Percentiles rank a stretch among this genome's conserved stretches.
phyloP scores from a whole-genome alignment of 495 filamentous ascomycete genomes.

The Umbilicaria muhlenbergii region DNA sequence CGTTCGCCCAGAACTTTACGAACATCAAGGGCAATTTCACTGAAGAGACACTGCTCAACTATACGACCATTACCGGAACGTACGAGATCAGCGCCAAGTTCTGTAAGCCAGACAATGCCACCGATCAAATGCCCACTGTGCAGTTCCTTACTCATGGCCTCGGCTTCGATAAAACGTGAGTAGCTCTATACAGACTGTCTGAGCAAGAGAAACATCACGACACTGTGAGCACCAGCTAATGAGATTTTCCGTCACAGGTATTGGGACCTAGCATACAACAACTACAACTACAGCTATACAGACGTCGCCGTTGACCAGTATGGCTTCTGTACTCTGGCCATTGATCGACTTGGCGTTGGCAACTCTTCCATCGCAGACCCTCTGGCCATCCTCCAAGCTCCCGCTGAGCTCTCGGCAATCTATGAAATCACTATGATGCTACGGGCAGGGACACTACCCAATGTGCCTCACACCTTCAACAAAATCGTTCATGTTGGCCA shows the following conservation, averaged over 20 bases:
- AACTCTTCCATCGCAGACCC: constrained; percentile 39
- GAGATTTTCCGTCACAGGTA: constrained; percentile 21
- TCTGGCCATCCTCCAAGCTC: constrained; percentile 34
- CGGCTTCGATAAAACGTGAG: constrained; percentile 37
- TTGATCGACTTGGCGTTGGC: constrained; percentile 43
- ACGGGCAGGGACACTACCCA: constrained; percentile 24
- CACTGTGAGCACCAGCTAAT: constrained; percentile 4
- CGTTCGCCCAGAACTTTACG: constrained; percentile 19
- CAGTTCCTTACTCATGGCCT: constrained; percentile 49
- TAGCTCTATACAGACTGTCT: neutral
- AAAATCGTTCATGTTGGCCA: constrained; percentile 42
- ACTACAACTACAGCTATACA: constrained; percentile 41
- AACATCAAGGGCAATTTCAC: constrained; percentile 23
- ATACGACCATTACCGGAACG: constrained; percentile 15
- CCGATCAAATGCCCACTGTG: constrained; percentile 20
- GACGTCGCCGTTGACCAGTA: constrained; percentile 33
- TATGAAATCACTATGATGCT: constrained; percentile 29
- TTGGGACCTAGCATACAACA: constrained; percentile 40
- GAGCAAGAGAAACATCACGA: neutral
- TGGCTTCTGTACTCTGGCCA: constrained; percentile 37
- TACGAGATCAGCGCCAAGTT: constrained; percentile 23
- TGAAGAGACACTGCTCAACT: constrained; percentile 15
- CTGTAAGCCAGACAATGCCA: constrained; percentile 20
- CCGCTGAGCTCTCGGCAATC: constrained; percentile 35
- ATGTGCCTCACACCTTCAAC: constrained; percentile 18